Conservation (phyloP, 2,329 filamentous ascomycete species). For the Botryotinia calthae region DNA sequence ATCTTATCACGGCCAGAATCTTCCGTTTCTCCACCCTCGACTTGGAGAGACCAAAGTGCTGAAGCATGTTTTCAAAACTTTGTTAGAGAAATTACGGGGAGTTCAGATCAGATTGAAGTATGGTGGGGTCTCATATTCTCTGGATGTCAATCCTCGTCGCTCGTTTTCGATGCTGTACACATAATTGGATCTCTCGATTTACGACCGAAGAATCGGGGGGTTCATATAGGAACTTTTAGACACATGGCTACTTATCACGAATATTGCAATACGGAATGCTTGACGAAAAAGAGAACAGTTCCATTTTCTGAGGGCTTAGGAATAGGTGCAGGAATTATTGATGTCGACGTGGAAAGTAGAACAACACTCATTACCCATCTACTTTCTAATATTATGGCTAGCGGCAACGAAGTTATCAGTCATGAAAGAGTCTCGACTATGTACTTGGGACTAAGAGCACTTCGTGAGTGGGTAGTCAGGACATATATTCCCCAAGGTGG, state of each 20-base stretch:
- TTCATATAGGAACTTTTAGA: slow-evolving; percentile 26
- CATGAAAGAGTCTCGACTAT: slow-evolving; percentile 5
- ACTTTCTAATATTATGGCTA: slow-evolving; percentile 11
- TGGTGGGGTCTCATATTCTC: slow-evolving; percentile 15
- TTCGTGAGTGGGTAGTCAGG: not conserved
- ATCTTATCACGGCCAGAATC: not conserved
- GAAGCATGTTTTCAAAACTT: slow-evolving; percentile 16
- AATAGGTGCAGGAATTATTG: not conserved
- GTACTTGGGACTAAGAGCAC: slow-evolving; percentile 7
- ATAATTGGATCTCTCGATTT: slow-evolving; percentile 20
- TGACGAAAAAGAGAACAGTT: slow-evolving; percentile 20
- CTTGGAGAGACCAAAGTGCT: not conserved
- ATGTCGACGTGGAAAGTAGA: slow-evolving; percentile 7
- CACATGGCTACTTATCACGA: slow-evolving; percentile 29
- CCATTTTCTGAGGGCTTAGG: not conserved
- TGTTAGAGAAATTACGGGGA: slow-evolving; percentile 10
- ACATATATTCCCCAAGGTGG: slow-evolving; percentile 6
- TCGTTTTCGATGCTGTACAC: slow-evolving; percentile 14
- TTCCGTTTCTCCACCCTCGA: not conserved
- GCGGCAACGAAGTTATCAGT: not conserved
- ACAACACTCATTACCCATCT: slow-evolving; percentile 13
- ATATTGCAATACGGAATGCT: slow-evolving; percentile 28
- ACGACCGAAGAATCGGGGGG: slow-evolving; percentile 21
- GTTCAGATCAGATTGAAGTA: slow-evolving; percentile 3
- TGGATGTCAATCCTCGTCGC: slow-evolving; percentile 2